Evolutionary conservation across 2,329 filamentous ascomycete genomes (phyloP).

Genomic region (Epichloe gansuensis): DNA sequence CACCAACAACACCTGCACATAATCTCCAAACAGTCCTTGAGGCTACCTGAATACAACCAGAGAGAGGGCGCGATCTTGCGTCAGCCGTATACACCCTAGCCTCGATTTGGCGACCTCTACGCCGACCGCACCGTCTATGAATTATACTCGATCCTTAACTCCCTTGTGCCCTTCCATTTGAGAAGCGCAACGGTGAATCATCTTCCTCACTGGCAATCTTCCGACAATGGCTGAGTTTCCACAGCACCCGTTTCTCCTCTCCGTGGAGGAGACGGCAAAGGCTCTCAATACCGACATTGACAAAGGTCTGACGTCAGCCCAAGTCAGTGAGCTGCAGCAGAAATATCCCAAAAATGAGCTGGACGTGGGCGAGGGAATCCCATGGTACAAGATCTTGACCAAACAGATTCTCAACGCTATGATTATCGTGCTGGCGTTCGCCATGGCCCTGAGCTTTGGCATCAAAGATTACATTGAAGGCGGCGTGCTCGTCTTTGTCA

Average conservation of each 20-base stretch:
- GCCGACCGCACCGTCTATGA: conserved; percentile 11
- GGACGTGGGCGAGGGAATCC: conserved; percentile 54
- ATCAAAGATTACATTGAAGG: conserved; percentile 57
- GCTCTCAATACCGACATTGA: conserved; percentile 53
- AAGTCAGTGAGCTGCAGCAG: conserved; percentile 46
- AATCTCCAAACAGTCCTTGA: too few species aligned
- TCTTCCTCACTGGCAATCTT: conserved; percentile 5
- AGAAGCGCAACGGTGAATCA: conserved; percentile 3
- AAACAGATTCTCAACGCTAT: conserved; percentile 68
- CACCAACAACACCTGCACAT: too few species aligned
- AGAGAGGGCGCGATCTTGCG: too few species aligned
- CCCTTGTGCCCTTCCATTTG: conserved; percentile 7
- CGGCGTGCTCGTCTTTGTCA: conserved; percentile 54
- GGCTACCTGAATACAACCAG: too few species aligned
- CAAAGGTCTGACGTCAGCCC: conserved; percentile 48
- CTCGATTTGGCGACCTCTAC: too few species aligned
- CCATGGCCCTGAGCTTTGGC: conserved; percentile 60
- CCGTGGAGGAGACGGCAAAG: conserved; percentile 48
- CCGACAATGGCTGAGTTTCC: conserved; percentile 29
- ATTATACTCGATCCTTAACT: conserved; percentile 6
- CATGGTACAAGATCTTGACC: conserved; percentile 59
- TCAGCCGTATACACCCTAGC: too few species aligned
- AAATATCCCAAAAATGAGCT: conserved; percentile 59
- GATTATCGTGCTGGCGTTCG: conserved; percentile 64
- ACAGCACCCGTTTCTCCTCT: conserved; percentile 48